phyloP scores from a whole-genome alignment of 192 early-diverging fungal species.

The Rhizophagus prolifer region DNA sequence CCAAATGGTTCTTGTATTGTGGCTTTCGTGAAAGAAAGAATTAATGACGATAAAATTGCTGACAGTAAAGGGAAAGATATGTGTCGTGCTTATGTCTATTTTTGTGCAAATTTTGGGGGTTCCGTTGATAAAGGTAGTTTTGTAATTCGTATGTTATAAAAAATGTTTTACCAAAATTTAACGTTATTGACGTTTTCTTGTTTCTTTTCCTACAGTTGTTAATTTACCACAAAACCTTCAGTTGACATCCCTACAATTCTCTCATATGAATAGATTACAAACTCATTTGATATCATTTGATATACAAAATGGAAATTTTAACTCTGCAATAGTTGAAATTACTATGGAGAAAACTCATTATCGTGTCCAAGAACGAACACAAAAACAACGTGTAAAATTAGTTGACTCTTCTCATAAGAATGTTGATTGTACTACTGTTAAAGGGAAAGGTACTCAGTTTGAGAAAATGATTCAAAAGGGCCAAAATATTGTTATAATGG shows the following conservation, averaged over 20 bases:
- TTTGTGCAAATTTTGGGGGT: conserved; percentile 7
- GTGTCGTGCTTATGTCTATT: conserved; percentile 2
- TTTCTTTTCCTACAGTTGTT: neutral
- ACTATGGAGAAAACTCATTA: conserved; percentile 16
- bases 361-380: neutral
- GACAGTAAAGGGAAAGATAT: neutral
- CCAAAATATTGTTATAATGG: conserved; percentile 12
- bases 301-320: neutral
- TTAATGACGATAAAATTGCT: neutral
- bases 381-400: neutral
- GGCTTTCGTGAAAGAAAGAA: conserved; percentile 23
- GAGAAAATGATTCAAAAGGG: neutral
- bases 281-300: conserved; percentile 10
- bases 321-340: neutral
- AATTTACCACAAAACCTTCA: neutral
- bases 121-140: neutral
- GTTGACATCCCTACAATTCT: neutral
- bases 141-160: no score
- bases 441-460: conserved; percentile 20
- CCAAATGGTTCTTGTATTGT: conserved; percentile 30
- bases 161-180: neutral
- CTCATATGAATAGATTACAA: neutral
- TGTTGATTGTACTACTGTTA: neutral
- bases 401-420: neutral
- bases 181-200: neutral